Evolutionary conservation across 1,139 yeast genomes (phyloP).

Genomic region (Saccharomyces hybrid): DNA sequence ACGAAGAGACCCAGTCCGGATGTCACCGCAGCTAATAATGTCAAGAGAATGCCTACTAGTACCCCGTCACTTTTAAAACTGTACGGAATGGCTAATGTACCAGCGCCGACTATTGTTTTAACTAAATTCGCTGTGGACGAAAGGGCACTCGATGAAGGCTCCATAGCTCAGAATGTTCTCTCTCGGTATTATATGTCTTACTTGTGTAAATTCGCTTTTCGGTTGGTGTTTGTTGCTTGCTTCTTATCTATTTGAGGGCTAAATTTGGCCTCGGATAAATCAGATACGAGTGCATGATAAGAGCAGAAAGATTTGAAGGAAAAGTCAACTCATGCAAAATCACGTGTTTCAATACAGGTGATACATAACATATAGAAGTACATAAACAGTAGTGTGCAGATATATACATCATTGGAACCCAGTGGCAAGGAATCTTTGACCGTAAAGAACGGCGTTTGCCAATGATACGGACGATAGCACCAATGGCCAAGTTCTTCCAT

Average conservation of each 20-base stretch:
- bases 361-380: background rate
- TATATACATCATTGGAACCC: slow-evolving; percentile 12
- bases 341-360: background rate
- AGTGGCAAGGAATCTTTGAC: slow-evolving; percentile 51
- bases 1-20: slow-evolving; percentile 76
- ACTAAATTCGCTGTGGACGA: slow-evolving; percentile 55
- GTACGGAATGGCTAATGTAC: slow-evolving; percentile 85
- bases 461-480: slow-evolving; percentile 52
- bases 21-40: slow-evolving; percentile 66
- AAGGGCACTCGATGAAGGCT: slow-evolving; percentile 24
- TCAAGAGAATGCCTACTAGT: slow-evolving; percentile 55
- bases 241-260: background rate
- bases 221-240: background rate
- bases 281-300: background rate
- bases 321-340: background rate
- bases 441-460: slow-evolving; percentile 62
- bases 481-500: slow-evolving; percentile 52
- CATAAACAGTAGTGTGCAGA: background rate
- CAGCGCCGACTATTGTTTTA: slow-evolving; percentile 83
- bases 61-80: slow-evolving; percentile 83
- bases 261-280: background rate
- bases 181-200: background rate
- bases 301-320: background rate
- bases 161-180: slow-evolving; percentile 11
- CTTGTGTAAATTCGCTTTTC: background rate